These are phyloP conservation scores for Penicillium coffeae DNA, from an alignment of 495 filamentous ascomycete species.

Conservation along the genomic window DNA sequence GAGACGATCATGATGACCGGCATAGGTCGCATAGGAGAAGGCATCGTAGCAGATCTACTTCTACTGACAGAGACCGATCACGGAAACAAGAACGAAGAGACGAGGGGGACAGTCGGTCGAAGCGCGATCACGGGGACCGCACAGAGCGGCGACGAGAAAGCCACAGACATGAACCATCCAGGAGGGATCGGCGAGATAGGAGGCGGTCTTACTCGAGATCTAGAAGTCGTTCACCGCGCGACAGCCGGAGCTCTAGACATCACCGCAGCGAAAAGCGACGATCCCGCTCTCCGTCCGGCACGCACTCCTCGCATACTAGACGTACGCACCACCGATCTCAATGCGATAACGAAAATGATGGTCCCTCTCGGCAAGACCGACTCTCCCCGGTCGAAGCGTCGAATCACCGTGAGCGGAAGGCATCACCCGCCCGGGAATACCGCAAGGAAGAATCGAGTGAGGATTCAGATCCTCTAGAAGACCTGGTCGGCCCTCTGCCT, in stretches of 20 bases:
- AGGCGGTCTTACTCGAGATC: conserved; percentile 32
- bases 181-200: conserved; percentile 13
- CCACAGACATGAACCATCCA: conserved; percentile 10
- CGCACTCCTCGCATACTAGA: conserved; percentile 29
- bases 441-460: conserved; percentile 11
- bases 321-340: conserved; percentile 8
- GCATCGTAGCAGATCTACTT: conserved; percentile 27
- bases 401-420: conserved; percentile 2
- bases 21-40: conserved; percentile 26
- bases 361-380: conserved; percentile 11
- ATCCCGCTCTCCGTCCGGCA: conserved; percentile 18
- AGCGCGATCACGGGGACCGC: conserved; percentile 19
- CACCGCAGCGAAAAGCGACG: conserved; percentile 27
- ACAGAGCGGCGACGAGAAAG: conserved; percentile 13
- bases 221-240: conserved; percentile 32
- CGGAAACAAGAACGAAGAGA: conserved; percentile 23
- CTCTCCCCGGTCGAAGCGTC: conserved; percentile 3
- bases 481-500: conserved; percentile 77
- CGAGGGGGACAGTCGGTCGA: conserved; percentile 18
- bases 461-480: conserved; percentile 75
- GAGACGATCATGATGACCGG: conserved; percentile 12
- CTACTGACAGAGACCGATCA: conserved; percentile 27
- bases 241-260: conserved; percentile 16
- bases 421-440: not conserved
- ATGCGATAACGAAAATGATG: conserved; percentile 4